Evolutionary conservation across 441 rosid species (phyloP).

Genomic region (Omphalea diandra): DNA sequence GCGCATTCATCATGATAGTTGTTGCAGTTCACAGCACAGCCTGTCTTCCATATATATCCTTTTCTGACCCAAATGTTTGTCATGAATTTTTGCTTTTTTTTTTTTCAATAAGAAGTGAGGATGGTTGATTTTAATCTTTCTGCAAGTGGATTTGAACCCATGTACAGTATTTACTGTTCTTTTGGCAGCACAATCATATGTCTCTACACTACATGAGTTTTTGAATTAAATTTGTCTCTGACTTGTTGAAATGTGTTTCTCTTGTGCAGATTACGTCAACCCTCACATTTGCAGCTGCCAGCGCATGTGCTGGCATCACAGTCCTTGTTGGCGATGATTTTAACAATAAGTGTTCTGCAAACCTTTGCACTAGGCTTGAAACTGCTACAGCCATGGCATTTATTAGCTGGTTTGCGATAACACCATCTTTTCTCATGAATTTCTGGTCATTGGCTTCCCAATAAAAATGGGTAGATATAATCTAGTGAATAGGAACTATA

Average conservation of each 20-base stretch:
- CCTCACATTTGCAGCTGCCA: slow-evolving; percentile 76
- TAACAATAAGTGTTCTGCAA: slow-evolving; percentile 41
- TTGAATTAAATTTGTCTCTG: background rate
- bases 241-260: slow-evolving; percentile 1
- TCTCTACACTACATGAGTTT: background rate
- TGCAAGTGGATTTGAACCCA: background rate
- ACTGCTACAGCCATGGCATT: slow-evolving; percentile 88
- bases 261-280: slow-evolving; percentile 67
- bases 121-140: background rate
- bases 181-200: background rate
- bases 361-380: slow-evolving; percentile 65
- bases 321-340: slow-evolving; percentile 71
- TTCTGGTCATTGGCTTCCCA: slow-evolving; percentile 77
- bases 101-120: background rate
- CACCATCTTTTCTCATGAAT: slow-evolving; percentile 73
- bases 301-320: slow-evolving; percentile 88
- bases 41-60: background rate
- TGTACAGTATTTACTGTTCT: background rate
- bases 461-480: slow-evolving; percentile 20
- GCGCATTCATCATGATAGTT: background rate
- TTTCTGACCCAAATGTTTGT: no score
- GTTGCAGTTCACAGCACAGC: background rate
- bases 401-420: slow-evolving; percentile 70
- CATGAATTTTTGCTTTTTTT: no score
- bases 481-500: slow-evolving; percentile 2